These are phyloP conservation scores for Syzygium malaccense DNA, from an alignment of 441 rosid genomes.

Conservation along the genomic window DNA sequence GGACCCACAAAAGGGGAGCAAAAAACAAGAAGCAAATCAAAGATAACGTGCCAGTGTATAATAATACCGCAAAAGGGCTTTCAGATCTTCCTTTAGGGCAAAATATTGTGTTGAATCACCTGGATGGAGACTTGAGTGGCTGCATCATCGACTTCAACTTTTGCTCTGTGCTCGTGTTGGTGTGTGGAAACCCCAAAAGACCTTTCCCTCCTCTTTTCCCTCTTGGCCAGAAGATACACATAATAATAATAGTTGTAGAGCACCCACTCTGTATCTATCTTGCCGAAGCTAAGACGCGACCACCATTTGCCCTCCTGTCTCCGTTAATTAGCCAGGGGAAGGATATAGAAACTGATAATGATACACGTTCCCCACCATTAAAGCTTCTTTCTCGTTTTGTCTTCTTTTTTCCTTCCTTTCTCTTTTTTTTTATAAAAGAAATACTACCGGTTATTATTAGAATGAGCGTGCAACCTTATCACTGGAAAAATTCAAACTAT, in stretches of 20 bases:
- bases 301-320: not conserved
- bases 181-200: not conserved
- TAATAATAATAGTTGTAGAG: not conserved
- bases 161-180: not conserved
- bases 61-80: constrained; percentile 14
- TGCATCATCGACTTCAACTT: constrained; percentile 17
- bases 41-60: constrained; percentile 3
- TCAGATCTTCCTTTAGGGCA: constrained; percentile 4
- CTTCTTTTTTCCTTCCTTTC: not conserved
- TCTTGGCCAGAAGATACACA: not conserved
- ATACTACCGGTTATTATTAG: not conserved
- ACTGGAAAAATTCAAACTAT: not conserved
- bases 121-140: constrained; percentile 43
- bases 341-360: constrained; percentile 11
- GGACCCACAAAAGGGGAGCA: not conserved
- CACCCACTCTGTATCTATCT: not conserved
- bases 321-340: constrained; percentile 5
- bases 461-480: not conserved
- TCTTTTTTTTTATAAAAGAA: not conserved
- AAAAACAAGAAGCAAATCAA: not conserved
- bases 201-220: not conserved
- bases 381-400: not conserved
- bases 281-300: constrained; percentile 1
- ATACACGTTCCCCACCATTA: constrained; percentile 10
- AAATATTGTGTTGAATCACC: constrained; percentile 39